Conservation (phyloP, 352 stramenopile genomes). For the Phytophthora cryptogea region DNA sequence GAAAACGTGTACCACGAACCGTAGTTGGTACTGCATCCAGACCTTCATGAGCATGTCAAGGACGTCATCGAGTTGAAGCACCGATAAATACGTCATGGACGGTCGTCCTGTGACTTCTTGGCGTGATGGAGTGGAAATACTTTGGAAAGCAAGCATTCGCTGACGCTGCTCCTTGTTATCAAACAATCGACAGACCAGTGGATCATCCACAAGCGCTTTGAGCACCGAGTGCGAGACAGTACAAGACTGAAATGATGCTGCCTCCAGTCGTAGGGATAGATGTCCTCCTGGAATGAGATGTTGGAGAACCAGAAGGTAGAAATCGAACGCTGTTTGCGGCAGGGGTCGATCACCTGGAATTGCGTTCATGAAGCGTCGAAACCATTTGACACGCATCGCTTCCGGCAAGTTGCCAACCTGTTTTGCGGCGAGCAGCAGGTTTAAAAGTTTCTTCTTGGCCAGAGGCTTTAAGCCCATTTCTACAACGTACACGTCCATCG, state of each 20-base stretch:
- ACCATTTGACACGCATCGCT: constrained; percentile 66
- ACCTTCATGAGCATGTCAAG: constrained; percentile 71
- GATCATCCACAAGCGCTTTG: constrained; percentile 50
- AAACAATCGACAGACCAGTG: constrained; percentile 51
- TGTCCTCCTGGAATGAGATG: constrained; percentile 51
- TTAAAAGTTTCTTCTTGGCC: constrained; percentile 58
- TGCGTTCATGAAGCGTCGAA: constrained; percentile 58
- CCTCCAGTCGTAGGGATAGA: constrained; percentile 45
- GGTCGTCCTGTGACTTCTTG: constrained; percentile 12
- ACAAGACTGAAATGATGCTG: constrained; percentile 51
- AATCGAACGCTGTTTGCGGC: constrained; percentile 52
- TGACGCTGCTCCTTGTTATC: constrained; percentile 53
- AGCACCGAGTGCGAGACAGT: constrained; percentile 46
- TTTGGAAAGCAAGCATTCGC: constrained; percentile 40
- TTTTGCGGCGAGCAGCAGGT: constrained; percentile 52
- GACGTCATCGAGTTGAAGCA: constrained; percentile 68
- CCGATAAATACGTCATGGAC: constrained; percentile 16
- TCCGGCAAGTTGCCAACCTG: constrained; percentile 46
- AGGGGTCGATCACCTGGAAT: constrained; percentile 33
- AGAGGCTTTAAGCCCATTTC: constrained; percentile 69
- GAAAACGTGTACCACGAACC: constrained; percentile 19
- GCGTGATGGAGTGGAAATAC: constrained; percentile 14
- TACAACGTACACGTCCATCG: constrained; percentile 58
- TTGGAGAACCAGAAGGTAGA: constrained; percentile 57
- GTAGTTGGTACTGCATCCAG: constrained; percentile 70